Conservation (phyloP, 78 protist species). For the Creolimax fragrantissima region DNA sequence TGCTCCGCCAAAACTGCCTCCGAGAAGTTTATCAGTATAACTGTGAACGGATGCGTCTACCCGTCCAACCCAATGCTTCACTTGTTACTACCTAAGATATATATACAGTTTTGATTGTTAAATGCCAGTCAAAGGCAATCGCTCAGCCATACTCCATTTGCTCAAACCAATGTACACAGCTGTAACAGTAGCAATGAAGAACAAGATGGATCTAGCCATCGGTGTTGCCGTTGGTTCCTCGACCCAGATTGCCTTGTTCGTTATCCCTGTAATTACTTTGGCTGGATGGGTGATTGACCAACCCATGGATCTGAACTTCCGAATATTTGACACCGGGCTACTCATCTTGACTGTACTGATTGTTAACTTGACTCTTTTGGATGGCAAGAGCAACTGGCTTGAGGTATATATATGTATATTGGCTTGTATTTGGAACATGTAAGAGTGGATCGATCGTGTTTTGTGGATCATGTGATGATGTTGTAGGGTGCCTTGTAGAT, state of each 20-base stretch:
- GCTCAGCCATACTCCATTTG: too few relatives aligned
- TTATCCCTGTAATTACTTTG: conserved; percentile 30
- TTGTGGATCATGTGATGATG: too few relatives aligned
- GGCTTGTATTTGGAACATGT: not conserved
- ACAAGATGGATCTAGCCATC: conserved; percentile 35
- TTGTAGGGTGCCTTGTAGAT: too few relatives aligned
- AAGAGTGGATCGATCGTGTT: too few relatives aligned
- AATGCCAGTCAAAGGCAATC: too few relatives aligned
- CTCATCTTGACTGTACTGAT: conserved; percentile 16
- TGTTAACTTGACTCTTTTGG: not conserved
- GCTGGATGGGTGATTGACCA: conserved; percentile 34
- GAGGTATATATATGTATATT: not conserved
- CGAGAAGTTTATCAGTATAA: too few relatives aligned
- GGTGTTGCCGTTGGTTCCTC: conserved; percentile 47
- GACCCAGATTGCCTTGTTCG: conserved; percentile 40
- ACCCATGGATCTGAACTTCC: conserved; percentile 28
- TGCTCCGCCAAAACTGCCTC: too few relatives aligned
- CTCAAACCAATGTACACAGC: too few relatives aligned
- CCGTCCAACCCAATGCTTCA: too few relatives aligned
- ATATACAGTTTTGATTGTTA: too few relatives aligned
- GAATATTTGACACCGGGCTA: not conserved
- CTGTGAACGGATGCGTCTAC: too few relatives aligned
- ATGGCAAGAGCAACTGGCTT: conserved; percentile 40
- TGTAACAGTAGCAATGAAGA: conserved; percentile 12
- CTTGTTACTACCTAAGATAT: too few relatives aligned